Base-by-base conservation (phyloP, 2,329 filamentous ascomycete species). In the Curvularia spicifera region DNA sequence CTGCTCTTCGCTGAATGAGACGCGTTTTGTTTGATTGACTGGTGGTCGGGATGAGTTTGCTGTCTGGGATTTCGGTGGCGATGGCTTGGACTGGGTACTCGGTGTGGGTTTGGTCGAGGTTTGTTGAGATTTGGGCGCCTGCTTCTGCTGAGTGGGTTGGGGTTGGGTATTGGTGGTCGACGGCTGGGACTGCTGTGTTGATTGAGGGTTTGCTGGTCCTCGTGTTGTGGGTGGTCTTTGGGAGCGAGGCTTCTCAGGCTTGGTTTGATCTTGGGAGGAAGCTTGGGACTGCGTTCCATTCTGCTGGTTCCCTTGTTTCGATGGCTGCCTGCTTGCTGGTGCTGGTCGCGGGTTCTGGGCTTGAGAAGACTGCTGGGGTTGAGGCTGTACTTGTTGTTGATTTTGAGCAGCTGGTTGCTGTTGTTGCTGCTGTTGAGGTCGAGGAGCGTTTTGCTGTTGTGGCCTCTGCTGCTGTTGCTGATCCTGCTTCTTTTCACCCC, bases 221-320 rank as follows among this genome's bases (percentile, higher is more conserved):
- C 50, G 33, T 20, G 53, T 53, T 13, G 57, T 46, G 0, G 48
- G 37, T 12, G 57, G 55, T 22, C 45, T 63, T 59, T n/a, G 63
- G 18, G 35, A 61, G 22, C 45, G 55, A 13, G 56, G 54, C 46
- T 59, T 51, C n/a, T 63, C 39, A 3, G 44, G 18, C 22, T 65
- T 60, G 7, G 61, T 60, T 12, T 55, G 51, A 57, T 70, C 64
- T 35, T 68, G 65, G 12, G 57, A 15, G n/a, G 60, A 33, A 50
- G 66, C 45, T 9, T 61, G 57, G 0, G 61, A 52, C 13, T 51
- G 48, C 2, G 31, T 58, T 35, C 7, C 33, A 7, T 49, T 22
- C 3, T 67, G 43, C 12, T 64, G 60, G 26, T 61, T 61, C 2
- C 64, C 48, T 22, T 67, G 61, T 44, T 66, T 63, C n/a, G 62